These are phyloP conservation scores for Suzukiozyma palmioleophila DNA, from an alignment of 1,139 yeast genomes.

Conservation along the genomic window DNA sequence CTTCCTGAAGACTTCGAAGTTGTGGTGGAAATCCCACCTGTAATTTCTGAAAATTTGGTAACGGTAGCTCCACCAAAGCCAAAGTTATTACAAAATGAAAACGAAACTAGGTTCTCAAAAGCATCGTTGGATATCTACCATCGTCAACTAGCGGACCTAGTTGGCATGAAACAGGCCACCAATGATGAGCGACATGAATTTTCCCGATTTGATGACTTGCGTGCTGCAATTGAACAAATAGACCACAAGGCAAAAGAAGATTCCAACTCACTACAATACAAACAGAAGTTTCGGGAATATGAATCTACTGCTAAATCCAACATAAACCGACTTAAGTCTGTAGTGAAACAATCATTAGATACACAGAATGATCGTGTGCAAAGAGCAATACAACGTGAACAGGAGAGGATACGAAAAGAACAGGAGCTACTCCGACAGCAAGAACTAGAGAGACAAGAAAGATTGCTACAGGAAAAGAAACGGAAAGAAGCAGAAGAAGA, in stretches of 20 bases:
- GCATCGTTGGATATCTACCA: slow-evolving; percentile 3
- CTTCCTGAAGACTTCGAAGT: slow-evolving; percentile 22
- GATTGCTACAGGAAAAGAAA: slow-evolving; percentile 9
- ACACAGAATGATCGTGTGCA: slow-evolving; percentile 17
- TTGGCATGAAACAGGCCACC: background rate
- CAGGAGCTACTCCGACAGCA: slow-evolving; percentile 6
- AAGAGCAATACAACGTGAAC: slow-evolving; percentile 14
- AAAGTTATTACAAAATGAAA: background rate
- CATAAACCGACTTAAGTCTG: background rate
- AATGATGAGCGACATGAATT: background rate
- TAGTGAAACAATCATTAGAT: slow-evolving; percentile 4
- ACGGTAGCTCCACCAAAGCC: background rate
- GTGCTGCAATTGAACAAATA: slow-evolving; percentile 5
- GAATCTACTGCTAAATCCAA: background rate
- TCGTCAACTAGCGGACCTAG: slow-evolving; percentile 3
- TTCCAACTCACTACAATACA: slow-evolving; percentile 3
- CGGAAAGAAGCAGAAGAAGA: slow-evolving; percentile 12
- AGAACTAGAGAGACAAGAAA: slow-evolving; percentile 9
- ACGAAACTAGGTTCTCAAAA: background rate
- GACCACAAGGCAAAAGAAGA: slow-evolving; percentile 2
- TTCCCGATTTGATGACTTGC: slow-evolving; percentile 1
- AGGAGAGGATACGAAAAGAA: slow-evolving; percentile 14
- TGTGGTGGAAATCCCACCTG: slow-evolving; percentile 11
- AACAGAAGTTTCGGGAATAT: background rate
- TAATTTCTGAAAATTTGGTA: background rate